Conservation (phyloP, 768 basidiomycete species). For the Cubamyces sp. region DNA sequence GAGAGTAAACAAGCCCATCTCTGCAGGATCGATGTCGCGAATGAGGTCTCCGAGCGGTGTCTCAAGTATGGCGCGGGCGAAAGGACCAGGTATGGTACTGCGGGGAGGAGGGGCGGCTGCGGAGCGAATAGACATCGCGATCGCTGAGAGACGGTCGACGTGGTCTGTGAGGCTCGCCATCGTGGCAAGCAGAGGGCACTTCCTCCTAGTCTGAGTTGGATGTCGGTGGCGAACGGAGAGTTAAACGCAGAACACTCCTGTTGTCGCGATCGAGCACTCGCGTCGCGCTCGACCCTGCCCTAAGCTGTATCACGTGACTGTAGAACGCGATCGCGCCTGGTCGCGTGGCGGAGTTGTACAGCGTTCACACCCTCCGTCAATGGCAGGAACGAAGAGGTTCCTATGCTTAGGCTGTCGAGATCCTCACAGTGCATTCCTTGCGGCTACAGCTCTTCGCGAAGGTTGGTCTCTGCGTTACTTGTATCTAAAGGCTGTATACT, state of each 20-base stretch:
- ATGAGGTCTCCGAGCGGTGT: slow-evolving; percentile 74
- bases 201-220: background rate
- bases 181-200: background rate
- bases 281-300: slow-evolving; percentile 6
- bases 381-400: too few species aligned
- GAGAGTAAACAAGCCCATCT: slow-evolving; percentile 77
- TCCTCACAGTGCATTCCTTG: too few species aligned
- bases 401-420: too few species aligned
- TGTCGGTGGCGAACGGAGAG: too few species aligned
- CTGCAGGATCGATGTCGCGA: slow-evolving; percentile 77
- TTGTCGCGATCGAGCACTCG: background rate
- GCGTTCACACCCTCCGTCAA: too few species aligned
- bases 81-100: slow-evolving; percentile 43
- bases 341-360: background rate
- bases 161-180: slow-evolving; percentile 54
- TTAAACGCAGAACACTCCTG: too few species aligned
- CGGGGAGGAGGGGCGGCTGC: slow-evolving; percentile 23
- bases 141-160: slow-evolving; percentile 64
- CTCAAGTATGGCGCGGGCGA: slow-evolving; percentile 66
- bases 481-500: too few species aligned
- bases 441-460: too few species aligned
- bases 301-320: background rate
- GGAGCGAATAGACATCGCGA: slow-evolving; percentile 53
- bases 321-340: background rate
- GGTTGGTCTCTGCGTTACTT: too few species aligned